Conservation (phyloP, 2,329 filamentous ascomycete genomes). For the Aurifilum marmelostoma region DNA sequence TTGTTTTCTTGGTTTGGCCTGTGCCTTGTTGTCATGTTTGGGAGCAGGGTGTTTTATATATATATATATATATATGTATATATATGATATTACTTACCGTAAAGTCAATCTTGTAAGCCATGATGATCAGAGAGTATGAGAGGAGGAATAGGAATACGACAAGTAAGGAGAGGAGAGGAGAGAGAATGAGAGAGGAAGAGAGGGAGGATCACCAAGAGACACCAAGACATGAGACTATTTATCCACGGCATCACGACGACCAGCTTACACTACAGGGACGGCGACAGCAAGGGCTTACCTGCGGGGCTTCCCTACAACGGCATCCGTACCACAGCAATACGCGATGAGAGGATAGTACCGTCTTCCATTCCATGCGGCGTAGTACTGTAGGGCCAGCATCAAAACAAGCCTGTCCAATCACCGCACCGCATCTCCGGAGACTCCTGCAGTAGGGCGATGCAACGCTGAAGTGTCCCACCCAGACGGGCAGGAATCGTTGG, state of each 20-base stretch:
- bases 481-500: neutral
- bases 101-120: conserved; percentile 11
- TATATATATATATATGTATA: no score
- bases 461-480: neutral
- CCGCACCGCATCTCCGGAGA: neutral
- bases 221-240: neutral
- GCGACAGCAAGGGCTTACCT: no score
- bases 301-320: no score
- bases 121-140: neutral
- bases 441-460: neutral
- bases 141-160: neutral
- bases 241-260: no score
- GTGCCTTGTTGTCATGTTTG: no score
- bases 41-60: no score
- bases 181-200: neutral
- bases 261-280: no score
- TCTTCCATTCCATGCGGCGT: no score
- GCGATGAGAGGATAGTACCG: no score
- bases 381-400: no score
- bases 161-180: neutral
- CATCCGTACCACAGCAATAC: no score
- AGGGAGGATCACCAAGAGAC: neutral
- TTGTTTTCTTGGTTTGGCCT: no score
- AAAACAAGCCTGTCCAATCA: neutral
- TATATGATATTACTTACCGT: conserved; percentile 1